Evolutionary conservation across 495 filamentous ascomycete genomes (phyloP), one percentile per base, ranked within the genome.

Genomic region (Cudoniella acicularis): DNA sequence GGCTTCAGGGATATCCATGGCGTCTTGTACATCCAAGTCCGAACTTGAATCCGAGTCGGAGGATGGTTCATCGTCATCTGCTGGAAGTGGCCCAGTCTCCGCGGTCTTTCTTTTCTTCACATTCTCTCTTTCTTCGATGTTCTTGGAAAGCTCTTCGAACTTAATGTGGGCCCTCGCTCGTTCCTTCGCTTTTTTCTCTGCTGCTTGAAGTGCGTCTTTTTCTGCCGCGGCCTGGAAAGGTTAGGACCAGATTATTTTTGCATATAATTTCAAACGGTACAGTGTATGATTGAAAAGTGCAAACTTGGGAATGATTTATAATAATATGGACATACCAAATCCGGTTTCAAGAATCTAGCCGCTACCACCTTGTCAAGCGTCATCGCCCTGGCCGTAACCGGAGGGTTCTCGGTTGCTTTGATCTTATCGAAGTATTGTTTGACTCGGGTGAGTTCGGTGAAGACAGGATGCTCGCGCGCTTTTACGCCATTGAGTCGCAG

Each of bases 351-450:
- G 60, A 98, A 90, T 55, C 94, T 80, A 22, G 77, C 79, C 24
- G 90, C 91, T 24, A 90, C 94, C 54, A 80, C 78, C 64, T 89
- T 96, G 65, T 98, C 88, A 21, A 98, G 74, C 6, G 71, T 82
- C 66, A 83, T 79, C 27, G 78, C 77, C 58, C 82, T 79, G 52
- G 79, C 76, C 46, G 78, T 79, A 52, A 79, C 76, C 46, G 78
- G 77, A 0, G 82, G 73, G 10, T 63, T 73, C 60, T 85, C 80
- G 9, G 75, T 70, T 13, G 72, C 72, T 68, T 95, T 88, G 65
- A 97, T 92, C 75, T 98, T 98, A n/a, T 84, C 83, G 67, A 95
- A 92, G 72, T 97, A 97, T 69, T 92, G 87, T 69, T 83, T 90
- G 52, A 97, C 87, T 49, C 94, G 83, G 3, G 82, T 84, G 54